These are phyloP conservation scores for Musa acuminata DNA, from an alignment of 176 grass and related monocot genomes.

Conservation along the genomic window DNA sequence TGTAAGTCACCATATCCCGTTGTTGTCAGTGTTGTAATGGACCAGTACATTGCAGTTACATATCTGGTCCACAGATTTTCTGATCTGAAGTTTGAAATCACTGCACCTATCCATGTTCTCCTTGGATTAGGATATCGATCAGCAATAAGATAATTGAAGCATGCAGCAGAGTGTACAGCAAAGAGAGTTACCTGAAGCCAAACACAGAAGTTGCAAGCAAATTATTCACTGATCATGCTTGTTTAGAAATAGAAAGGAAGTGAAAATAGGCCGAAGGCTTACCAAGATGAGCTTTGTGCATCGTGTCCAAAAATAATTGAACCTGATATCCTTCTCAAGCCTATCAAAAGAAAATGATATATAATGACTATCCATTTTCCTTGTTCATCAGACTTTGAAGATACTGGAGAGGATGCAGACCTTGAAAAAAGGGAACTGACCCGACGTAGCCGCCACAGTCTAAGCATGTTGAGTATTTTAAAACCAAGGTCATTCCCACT, in stretches of 20 bases:
- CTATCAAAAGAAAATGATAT: constrained; percentile 28
- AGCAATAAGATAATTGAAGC: constrained; percentile 79
- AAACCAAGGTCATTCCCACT: neutral
- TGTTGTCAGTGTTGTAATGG: constrained; percentile 80
- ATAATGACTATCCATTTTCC: constrained; percentile 23
- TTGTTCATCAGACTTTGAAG: constrained; percentile 9
- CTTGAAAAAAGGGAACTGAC: constrained; percentile 57
- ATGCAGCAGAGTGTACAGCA: constrained; percentile 63
- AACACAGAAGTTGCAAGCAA: neutral
- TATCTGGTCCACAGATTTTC: constrained; percentile 66
- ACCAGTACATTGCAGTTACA: constrained; percentile 72
- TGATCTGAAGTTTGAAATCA: constrained; percentile 53
- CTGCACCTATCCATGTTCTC: constrained; percentile 77
- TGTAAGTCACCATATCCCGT: constrained; percentile 80
- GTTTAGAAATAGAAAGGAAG: constrained; percentile 8
- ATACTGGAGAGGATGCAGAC: constrained; percentile 29
- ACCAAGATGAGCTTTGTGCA: constrained; percentile 75
- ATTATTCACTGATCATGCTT: neutral
- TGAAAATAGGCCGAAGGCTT: constrained; percentile 23
- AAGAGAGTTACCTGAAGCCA: constrained; percentile 69
- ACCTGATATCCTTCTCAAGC: constrained; percentile 74
- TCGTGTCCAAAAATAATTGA: constrained; percentile 79
- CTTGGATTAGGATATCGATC: constrained; percentile 54
- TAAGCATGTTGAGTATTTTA: constrained; percentile 6
- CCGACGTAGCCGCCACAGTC: constrained; percentile 9